Conservation (phyloP, 2,329 filamentous ascomycete genomes). For the Botrytis porri region DNA sequence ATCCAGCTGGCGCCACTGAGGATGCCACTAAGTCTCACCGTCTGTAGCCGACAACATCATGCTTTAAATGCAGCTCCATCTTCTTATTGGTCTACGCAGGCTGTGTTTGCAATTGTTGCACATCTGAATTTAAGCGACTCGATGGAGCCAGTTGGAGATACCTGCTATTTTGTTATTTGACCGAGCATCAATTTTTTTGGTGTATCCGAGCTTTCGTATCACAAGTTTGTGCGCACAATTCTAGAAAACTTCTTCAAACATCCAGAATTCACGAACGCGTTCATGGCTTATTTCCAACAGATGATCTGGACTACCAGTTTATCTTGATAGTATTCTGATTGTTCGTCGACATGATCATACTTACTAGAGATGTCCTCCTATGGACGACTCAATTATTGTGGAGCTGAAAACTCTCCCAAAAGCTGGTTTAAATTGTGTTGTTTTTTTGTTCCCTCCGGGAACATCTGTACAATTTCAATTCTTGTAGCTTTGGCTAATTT, state of each 20-base stretch:
- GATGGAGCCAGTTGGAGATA: background rate
- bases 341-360: background rate
- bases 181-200: background rate
- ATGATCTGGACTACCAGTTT: background rate
- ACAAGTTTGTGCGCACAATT: background rate
- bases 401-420: too few relatives aligned
- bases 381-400: background rate
- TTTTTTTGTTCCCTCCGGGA: background rate
- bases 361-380: accelerated
- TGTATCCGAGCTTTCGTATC: background rate
- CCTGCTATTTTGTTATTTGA: too few relatives aligned
- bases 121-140: background rate
- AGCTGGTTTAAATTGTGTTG: background rate
- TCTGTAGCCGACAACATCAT: background rate
- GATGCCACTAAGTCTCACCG: background rate
- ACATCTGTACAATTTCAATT: background rate
- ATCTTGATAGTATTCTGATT: too few relatives aligned
- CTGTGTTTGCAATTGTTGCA: background rate
- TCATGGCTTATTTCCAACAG: background rate
- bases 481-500: background rate
- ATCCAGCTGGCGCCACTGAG: background rate
- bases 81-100: background rate
- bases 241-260: background rate
- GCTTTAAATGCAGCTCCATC: background rate
- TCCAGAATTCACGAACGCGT: background rate